Percentiles rank a stretch among this genome's conserved stretches.
Evolutionary conservation across 78 protist genomes (phyloP).

Genomic region (Goniomonas avonlea): DNA sequence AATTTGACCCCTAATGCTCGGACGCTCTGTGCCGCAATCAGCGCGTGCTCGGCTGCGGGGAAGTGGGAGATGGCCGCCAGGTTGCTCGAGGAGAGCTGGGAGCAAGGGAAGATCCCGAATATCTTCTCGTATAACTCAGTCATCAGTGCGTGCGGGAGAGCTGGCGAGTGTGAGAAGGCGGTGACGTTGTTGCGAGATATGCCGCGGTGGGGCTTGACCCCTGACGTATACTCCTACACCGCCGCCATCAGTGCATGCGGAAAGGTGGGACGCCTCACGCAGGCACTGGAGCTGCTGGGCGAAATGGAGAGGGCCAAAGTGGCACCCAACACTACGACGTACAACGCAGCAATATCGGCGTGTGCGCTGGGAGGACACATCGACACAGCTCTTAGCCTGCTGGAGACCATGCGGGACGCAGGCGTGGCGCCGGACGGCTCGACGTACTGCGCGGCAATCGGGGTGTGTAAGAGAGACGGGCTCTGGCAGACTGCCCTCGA

Average conservation of each 20-base stretch:
- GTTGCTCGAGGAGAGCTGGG: neutral
- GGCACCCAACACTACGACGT: neutral
- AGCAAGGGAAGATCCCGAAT: neutral
- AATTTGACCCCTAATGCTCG: neutral
- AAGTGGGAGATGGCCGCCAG: neutral
- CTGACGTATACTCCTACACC: neutral
- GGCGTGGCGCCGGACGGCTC: neutral
- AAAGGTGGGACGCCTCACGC: too few relatives aligned
- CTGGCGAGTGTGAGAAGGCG: neutral
- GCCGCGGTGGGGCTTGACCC: neutral
- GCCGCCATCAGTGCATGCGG: constrained; percentile 2
- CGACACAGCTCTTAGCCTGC: constrained; percentile 1
- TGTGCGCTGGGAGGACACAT: too few relatives aligned
- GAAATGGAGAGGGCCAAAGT: neutral
- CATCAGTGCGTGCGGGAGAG: neutral
- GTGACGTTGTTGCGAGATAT: neutral
- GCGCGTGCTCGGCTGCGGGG: neutral
- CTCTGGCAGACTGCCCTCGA: neutral
- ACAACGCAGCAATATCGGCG: constrained; percentile 25
- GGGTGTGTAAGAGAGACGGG: neutral
- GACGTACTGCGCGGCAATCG: neutral
- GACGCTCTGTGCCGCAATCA: neutral
- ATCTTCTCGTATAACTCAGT: constrained; percentile 6
- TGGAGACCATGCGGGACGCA: neutral
- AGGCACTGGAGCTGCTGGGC: too few relatives aligned